Conservation (phyloP, 805 yeast genomes). For the Sugiyamaella marilandica region DNA sequence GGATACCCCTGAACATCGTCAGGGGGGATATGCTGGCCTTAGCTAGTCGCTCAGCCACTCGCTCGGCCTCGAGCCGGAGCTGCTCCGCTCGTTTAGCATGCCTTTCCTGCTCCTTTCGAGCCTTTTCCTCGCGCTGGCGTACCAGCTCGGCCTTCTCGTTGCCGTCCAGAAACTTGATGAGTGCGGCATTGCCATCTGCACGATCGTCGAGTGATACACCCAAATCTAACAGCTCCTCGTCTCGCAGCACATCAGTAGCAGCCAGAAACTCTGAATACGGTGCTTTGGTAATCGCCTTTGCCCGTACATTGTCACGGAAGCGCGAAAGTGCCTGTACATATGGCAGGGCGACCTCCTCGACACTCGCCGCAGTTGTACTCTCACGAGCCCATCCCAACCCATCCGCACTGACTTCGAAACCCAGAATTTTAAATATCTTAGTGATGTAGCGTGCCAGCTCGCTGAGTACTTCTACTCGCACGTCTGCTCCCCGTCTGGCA, state of each 20-base stretch:
- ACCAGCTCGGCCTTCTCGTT: constrained; percentile 65
- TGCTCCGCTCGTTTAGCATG: constrained; percentile 49
- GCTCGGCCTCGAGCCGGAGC: constrained; percentile 34
- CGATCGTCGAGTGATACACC: constrained; percentile 90
- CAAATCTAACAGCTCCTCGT: constrained; percentile 61
- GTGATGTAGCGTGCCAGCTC: constrained; percentile 67
- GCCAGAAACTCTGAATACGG: constrained; percentile 49
- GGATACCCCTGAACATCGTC: constrained; percentile 61
- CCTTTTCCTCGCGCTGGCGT: constrained; percentile 52
- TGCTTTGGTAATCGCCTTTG: constrained; percentile 61
- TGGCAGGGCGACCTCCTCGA: constrained; percentile 73
- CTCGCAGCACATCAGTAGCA: constrained; percentile 73
- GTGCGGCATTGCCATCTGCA: constrained; percentile 66
- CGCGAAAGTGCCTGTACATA: constrained; percentile 69
- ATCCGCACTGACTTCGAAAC: constrained; percentile 68
- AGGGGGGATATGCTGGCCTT: constrained; percentile 66
- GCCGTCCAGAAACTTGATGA: constrained; percentile 71
- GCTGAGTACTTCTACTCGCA: constrained; percentile 61
- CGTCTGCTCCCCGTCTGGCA: constrained; percentile 42
- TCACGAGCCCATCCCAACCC: constrained; percentile 67
- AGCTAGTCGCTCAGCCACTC: constrained; percentile 56
- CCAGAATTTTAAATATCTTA: constrained; percentile 63
- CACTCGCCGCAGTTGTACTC: constrained; percentile 23
- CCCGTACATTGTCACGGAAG: constrained; percentile 80
- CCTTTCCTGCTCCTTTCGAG: constrained; percentile 48